Evolutionary conservation across 768 basidiomycete genomes (phyloP).

Genomic region (Crepidotus variabilis): DNA sequence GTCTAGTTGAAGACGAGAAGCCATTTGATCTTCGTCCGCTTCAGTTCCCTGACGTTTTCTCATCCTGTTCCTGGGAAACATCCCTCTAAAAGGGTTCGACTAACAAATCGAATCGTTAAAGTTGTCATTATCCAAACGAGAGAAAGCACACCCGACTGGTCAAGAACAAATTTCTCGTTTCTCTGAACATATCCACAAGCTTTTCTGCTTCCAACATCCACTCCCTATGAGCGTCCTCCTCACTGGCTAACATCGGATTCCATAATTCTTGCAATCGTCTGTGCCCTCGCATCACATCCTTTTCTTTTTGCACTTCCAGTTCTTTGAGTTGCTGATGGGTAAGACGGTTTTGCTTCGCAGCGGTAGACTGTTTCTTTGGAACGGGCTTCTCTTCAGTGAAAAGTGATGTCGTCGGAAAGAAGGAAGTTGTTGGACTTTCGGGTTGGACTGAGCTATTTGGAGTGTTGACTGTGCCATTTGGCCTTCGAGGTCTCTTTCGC

Average conservation of each 20-base stretch:
- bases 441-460: conserved; percentile 1
- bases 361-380: conserved; percentile 28
- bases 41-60: conserved; percentile 40
- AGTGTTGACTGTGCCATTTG: conserved; percentile 11
- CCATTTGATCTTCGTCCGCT: conserved; percentile 68
- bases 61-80: conserved; percentile 52
- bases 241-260: conserved; percentile 44
- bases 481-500: conserved; percentile 40
- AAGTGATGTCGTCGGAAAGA: conserved; percentile 39
- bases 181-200: conserved; percentile 84
- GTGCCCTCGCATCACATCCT: conserved; percentile 58
- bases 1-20: conserved; percentile 70
- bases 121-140: not conserved
- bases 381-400: conserved; percentile 57
- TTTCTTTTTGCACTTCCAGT: conserved; percentile 64
- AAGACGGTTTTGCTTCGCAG: conserved; percentile 40
- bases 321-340: conserved; percentile 56
- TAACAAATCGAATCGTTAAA: too few species aligned
- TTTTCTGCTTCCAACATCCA: conserved; percentile 86
- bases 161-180: conserved; percentile 81
- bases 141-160: conserved; percentile 58
- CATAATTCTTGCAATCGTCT: conserved; percentile 58
- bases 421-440: not conserved
- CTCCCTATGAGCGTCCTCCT: conserved; percentile 51
- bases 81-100: conserved; percentile 62